phyloP scores from a whole-genome alignment of 2,329 filamentous ascomycete genomes.

The Diplodia intermedia region DNA sequence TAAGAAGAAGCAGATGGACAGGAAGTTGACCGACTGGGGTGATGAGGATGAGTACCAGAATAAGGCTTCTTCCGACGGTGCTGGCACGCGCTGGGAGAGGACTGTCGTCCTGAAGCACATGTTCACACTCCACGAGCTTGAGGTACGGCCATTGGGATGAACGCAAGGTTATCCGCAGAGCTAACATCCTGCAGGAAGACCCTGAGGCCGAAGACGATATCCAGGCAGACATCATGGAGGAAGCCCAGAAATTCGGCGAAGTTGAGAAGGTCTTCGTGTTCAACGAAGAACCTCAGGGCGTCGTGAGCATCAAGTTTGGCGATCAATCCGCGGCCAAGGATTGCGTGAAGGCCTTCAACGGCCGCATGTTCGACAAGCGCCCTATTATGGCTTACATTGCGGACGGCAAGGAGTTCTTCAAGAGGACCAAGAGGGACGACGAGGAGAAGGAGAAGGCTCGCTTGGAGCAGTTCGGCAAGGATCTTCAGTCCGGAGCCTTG shows the following conservation, averaged over 20 bases:
- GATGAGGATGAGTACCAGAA: constrained; percentile 63
- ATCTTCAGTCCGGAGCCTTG: constrained; percentile 46
- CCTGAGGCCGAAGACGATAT: constrained; percentile 19
- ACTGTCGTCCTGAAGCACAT: constrained; percentile 88
- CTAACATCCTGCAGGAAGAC: constrained; percentile 12
- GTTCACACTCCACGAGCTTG: constrained; percentile 72
- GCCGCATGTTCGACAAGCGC: constrained; percentile 77
- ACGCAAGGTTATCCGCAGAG: neutral
- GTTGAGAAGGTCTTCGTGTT: constrained; percentile 93
- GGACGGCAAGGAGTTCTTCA: constrained; percentile 74
- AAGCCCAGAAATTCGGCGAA: constrained; percentile 83
- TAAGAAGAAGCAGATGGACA: constrained; percentile 85
- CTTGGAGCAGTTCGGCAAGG: constrained; percentile 58
- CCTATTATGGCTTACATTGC: constrained; percentile 74
- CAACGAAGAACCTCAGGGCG: constrained; percentile 82
- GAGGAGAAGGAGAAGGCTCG: constrained; percentile 59
- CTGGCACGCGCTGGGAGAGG: constrained; percentile 73
- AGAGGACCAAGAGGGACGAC: constrained; percentile 65
- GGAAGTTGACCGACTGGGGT: constrained; percentile 94
- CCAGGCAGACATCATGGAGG: constrained; percentile 76
- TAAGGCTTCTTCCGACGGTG: constrained; percentile 54
- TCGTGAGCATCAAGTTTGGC: constrained; percentile 84
- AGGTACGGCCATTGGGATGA: neutral
- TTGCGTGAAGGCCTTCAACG: constrained; percentile 75
- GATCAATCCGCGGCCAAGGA: constrained; percentile 72